These are phyloP conservation scores for Asterionellopsis glacialis DNA, from an alignment of 108 stramenopile genomes.

Conservation along the genomic window DNA sequence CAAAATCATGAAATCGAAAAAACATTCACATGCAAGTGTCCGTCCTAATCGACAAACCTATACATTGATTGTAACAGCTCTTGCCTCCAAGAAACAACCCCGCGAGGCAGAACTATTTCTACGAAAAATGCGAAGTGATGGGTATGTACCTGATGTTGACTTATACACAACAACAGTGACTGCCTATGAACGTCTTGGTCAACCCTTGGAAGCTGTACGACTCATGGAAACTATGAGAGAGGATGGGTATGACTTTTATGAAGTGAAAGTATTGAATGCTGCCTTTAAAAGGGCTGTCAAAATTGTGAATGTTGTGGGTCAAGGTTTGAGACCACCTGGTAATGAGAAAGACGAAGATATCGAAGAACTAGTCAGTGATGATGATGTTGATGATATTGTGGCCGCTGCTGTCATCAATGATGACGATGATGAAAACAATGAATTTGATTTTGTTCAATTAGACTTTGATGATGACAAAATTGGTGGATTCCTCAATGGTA, in stretches of 20 bases:
- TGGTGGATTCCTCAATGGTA: too few species aligned
- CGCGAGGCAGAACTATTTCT: constrained; percentile 59
- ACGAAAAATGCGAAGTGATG: constrained; percentile 61
- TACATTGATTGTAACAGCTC: constrained; percentile 60
- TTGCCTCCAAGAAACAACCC: constrained; percentile 50
- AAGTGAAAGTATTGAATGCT: constrained; percentile 57
- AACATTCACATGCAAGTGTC: constrained; percentile 11
- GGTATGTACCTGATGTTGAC: constrained; percentile 73
- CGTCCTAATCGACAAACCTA: constrained; percentile 72
- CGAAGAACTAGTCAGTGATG: not conserved
- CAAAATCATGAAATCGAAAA: constrained; percentile 56
- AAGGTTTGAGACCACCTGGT: constrained; percentile 13
- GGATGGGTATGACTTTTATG: constrained; percentile 78
- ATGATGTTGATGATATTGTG: not conserved
- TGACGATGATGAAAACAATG: too few species aligned
- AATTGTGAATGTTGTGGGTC: constrained; percentile 57
- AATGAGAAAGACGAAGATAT: not conserved
- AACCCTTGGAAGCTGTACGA: constrained; percentile 63
- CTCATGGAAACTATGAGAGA: constrained; percentile 80
- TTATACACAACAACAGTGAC: constrained; percentile 69
- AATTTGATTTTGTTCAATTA: too few species aligned
- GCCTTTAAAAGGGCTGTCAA: constrained; percentile 74
- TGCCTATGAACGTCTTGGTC: constrained; percentile 68
- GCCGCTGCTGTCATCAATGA: too few species aligned
- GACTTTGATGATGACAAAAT: too few species aligned